phyloP scores from a whole-genome alignment of 2,329 filamentous ascomycete species.

The Trichoderma gracile region DNA sequence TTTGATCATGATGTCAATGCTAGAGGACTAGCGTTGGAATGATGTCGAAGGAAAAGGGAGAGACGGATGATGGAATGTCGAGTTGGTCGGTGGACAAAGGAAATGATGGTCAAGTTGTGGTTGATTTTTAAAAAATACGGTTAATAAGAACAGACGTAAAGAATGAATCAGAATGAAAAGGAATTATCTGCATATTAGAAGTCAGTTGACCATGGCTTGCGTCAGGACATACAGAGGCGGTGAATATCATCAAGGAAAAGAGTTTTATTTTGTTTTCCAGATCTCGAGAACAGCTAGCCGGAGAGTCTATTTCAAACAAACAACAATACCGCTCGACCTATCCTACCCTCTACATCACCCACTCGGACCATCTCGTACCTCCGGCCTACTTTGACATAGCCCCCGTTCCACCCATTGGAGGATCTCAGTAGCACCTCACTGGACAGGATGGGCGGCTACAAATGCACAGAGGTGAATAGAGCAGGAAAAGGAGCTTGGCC shows the following conservation, averaged over 20 bases:
- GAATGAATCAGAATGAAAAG: constrained; percentile 1
- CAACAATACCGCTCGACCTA: background rate
- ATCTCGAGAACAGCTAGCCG: background rate
- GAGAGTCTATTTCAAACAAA: background rate
- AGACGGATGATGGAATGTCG: background rate
- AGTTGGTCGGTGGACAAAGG: background rate
- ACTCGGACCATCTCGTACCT: constrained; percentile 13
- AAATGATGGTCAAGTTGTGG: background rate
- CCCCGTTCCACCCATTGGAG: background rate
- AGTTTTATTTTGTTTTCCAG: constrained; percentile 2
- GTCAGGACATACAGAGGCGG: background rate
- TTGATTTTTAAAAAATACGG: background rate
- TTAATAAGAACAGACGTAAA: background rate
- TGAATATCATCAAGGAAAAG: background rate
- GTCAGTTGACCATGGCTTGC: constrained; percentile 13
- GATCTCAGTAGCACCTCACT: constrained; percentile 15
- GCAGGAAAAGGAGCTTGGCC: constrained; percentile 2
- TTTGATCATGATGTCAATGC: constrained; percentile 13
- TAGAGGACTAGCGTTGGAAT: background rate
- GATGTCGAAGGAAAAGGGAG: background rate
- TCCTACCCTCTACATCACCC: background rate
- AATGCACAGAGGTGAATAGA: background rate
- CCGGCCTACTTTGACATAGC: constrained; percentile 8
- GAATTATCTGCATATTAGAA: background rate
- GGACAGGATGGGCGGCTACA: background rate